These are phyloP conservation scores for Acanthamoeba castellanii DNA, from an alignment of 208 protist genomes.

Conservation along the genomic window DNA sequence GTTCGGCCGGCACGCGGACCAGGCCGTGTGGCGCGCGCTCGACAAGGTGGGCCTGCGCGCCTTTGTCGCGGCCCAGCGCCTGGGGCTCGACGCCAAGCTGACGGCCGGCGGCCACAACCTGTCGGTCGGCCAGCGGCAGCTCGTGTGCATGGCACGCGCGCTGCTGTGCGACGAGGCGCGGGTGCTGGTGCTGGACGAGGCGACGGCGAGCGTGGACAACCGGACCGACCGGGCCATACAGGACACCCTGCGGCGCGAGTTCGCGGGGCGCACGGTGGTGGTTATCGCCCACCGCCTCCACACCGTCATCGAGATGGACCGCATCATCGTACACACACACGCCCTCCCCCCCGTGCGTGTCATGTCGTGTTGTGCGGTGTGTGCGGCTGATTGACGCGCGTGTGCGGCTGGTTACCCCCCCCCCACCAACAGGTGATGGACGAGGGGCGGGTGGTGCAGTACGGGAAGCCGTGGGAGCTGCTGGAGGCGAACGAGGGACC, in stretches of 20 bases:
- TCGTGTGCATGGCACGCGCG: constrained; percentile 84
- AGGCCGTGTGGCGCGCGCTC: constrained; percentile 83
- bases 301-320: constrained; percentile 83
- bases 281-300: constrained; percentile 87
- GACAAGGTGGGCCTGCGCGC: constrained; percentile 75
- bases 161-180: constrained; percentile 73
- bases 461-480: not conserved
- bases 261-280: constrained; percentile 82
- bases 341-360: no score
- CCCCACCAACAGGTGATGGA: constrained; percentile 27
- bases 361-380: no score
- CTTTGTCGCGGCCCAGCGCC: not conserved
- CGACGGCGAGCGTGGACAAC: constrained; percentile 83
- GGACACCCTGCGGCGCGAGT: constrained; percentile 86
- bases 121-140: constrained; percentile 85
- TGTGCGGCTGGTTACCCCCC: no score
- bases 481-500: not conserved
- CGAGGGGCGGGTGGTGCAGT: constrained; percentile 1
- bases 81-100: not conserved
- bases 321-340: not conserved
- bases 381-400: not conserved
- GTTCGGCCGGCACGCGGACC: not conserved
- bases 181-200: constrained; percentile 89
- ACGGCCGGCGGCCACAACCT: constrained; percentile 80
- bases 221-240: constrained; percentile 88